Evolutionary conservation across 2,329 filamentous ascomycete genomes (phyloP), one percentile per base, ranked within the genome.

Genomic region (Talaromyces amestolkiae): DNA sequence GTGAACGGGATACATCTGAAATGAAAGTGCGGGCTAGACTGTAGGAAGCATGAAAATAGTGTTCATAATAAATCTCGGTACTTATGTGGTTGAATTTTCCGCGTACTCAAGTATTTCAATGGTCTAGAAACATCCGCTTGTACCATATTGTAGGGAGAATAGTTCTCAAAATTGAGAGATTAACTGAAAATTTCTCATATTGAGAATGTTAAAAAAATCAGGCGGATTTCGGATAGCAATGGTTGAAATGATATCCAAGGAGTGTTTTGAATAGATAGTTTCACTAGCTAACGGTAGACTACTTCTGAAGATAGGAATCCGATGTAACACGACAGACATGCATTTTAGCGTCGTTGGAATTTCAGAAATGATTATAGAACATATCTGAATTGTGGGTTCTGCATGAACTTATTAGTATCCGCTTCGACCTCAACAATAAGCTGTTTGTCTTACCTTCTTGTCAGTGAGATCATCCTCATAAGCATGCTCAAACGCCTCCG

Each of bases 391-490:
- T 47, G 45, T 24, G 5, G 19, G 11, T 47, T 47, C 45, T 47
- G 19, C 5, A 24, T 15, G 4, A 47, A 24, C 6, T 8, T 24
- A 47, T 47, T 24, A 47, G 45, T 24, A 47, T 13, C 5, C 2
- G 6, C n/a, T 13, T 13, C 4, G 11, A 24, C 9, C 19, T 24
- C 10, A 19, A 24, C 24, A 5, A 47, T 7, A 24, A 22, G 11
- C 13, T 24, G 27, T 4, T 31, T 10, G 10, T 47, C 39, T n/a
- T 53, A 61, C 59, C 59, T 51, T 47, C 13, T 61, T 53, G 45
- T 61, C 59, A 6, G 59, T 61, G 17, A 61, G 13, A 53, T 61
- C 59, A 24, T 47, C 45, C 15, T 61, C 59, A 51, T 61, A 61
- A 24, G 59, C 59, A 49, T 61, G 41, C 15, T 61, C 59, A 19